Evolutionary conservation across 305 asterid species (phyloP), one percentile per base, ranked within the genome.

Genomic region (Rubia tinctorum): DNA sequence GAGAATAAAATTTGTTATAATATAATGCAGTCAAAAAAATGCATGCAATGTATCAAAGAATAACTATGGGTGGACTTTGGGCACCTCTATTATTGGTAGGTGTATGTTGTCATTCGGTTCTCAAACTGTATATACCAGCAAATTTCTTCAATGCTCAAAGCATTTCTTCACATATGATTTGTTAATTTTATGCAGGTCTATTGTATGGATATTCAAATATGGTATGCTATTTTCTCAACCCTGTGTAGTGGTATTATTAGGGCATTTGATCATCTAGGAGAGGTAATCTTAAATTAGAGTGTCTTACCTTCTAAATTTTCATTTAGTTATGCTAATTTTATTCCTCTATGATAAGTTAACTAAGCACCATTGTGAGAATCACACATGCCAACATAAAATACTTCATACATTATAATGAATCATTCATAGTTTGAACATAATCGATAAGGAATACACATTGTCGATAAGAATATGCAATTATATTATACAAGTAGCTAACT

Each of bases 171-270:
- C 69, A 71, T 72, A 55, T 69, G 66, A 71, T 69, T 79, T 58
- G 66, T 63, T 17, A 76, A 70, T 81, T 60, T 74, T 74, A 68
- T 77, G 80, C 91, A 95, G 99, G 97, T 95, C 79, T 93, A 95
- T 86, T 95, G 93, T 88, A 85, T 93, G 97, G 99, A 95, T 85
- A 78, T 88, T 77, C 99, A 93, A 87, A 91, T 95, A 37, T 95
- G 98, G 99, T 95, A 93, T 82, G 85, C 98, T 43, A 80, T 95
- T 74, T 93, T 83, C 85, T 88, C 97, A 67, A 95, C 99, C 71
- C 47, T 95, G 71, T 89, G 85, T 69, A 97, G 99, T 80, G 98
- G 99, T 66, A 85, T 89, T 72, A 89, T 90, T 73, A 98, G 99
- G 75, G 99, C 98, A 68, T 88, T 86, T 77, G 98, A 93, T 87